Evolutionary conservation across 768 basidiomycete genomes (phyloP), one percentile per base, ranked within the genome.

Genomic region (Suillus decipiens): DNA sequence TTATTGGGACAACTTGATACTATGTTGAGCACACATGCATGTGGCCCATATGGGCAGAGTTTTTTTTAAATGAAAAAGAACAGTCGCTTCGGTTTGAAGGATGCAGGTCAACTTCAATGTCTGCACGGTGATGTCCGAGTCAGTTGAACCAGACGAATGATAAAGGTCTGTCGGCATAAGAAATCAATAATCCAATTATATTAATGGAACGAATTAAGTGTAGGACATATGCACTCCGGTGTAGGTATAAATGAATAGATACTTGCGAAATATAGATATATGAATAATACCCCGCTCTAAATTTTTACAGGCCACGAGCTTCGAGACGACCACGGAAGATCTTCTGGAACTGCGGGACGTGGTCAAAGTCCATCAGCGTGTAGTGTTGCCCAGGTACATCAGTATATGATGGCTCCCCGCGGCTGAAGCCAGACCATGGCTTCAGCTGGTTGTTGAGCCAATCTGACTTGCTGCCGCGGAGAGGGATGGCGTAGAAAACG

Each of bases 301-400:
- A 22, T 47, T 39, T 57, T 61, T 59, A 73, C 5, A 73, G 68
- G 5, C 72, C 73, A 34, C 72, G 73, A 1, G 66, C 68, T 41
- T 69, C 71, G 17, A 73, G 69, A 42, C 66, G 64, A 37, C 4
- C 53, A 10, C 72, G 73, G 66, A 73, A 73, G 50, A 73, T 66
- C 63, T 71, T 73, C 53, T 73, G 72, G 66, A 73, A 74, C 0
- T 63, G 66, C 1, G 73, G 73, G 10, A 74, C 72, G 41, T 73
- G 71, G 54, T 75, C 73, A 43, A 73, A 68, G 64, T 73, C 72
- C 73, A 73, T 75, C 12, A 73, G 63, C 2, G 72, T 75, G 60
- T 73, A 73, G 60, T 73, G 72, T 17, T 71, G 68, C 28, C 72
- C 72, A 0, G 72, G 72, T 1, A 73, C 72, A 8, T 73, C 73